These are phyloP conservation scores for Candida sp. DNA, from an alignment of 1,139 yeast genomes.

Conservation along the genomic window DNA sequence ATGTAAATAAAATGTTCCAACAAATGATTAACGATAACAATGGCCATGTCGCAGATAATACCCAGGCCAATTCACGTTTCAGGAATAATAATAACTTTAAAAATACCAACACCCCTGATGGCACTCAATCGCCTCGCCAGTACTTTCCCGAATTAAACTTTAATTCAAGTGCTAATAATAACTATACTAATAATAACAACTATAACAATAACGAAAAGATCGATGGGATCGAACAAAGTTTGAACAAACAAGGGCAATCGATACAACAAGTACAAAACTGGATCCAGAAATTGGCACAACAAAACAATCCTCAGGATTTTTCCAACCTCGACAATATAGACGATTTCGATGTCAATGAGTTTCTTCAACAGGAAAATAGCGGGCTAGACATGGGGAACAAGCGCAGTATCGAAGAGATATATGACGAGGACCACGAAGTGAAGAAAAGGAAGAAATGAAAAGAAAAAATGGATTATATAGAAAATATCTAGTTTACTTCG, in stretches of 20 bases:
- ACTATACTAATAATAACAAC: neutral
- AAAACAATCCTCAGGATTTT: constrained; percentile 18
- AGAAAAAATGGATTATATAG: neutral
- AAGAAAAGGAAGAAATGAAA: neutral
- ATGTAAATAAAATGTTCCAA: constrained; percentile 28
- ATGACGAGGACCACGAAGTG: constrained; percentile 12
- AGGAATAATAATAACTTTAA: neutral
- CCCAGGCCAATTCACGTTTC: neutral
- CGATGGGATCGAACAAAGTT: constrained; percentile 39
- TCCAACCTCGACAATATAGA: constrained; percentile 20
- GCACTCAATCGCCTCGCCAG: constrained; percentile 24
- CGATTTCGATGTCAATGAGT: constrained; percentile 39
- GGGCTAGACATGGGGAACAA: constrained; percentile 11
- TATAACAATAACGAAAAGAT: constrained; percentile 17
- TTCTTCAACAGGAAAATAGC: constrained; percentile 17
- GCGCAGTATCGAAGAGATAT: constrained; percentile 16
- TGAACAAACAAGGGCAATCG: constrained; percentile 50
- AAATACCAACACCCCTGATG: neutral
- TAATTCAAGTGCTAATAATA: constrained; percentile 13
- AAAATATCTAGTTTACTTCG: neutral
- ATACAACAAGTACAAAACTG: constrained; percentile 59
- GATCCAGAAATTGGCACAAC: constrained; percentile 44
- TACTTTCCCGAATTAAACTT: constrained; percentile 29
- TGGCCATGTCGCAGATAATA: constrained; percentile 5
- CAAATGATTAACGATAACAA: constrained; percentile 19